Percentiles rank a stretch among this genome's conserved stretches.
These are phyloP conservation scores for Pichia californica DNA, from an alignment of 805 yeast species.

Conservation along the genomic window DNA sequence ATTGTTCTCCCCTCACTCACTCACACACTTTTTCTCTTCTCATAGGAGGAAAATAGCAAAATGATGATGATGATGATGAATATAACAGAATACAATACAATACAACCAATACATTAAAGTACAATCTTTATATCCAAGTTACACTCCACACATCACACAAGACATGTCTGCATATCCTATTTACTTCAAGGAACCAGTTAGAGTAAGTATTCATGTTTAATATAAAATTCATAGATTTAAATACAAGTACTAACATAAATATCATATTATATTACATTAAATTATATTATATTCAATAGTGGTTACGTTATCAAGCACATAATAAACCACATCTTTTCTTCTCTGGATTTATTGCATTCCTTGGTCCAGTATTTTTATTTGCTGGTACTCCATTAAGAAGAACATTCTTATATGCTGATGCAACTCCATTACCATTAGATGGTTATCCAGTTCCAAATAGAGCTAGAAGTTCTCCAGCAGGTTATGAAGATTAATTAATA, in stretches of 20 bases:
- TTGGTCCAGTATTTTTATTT: conserved; percentile 60
- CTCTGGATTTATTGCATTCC: conserved; percentile 54
- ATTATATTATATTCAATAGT: too few species aligned
- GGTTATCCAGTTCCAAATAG: conserved; percentile 54
- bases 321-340: conserved; percentile 69
- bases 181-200: conserved; percentile 55
- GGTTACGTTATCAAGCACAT: conserved; percentile 72
- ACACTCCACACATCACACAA: background rate
- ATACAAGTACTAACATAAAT: background rate
- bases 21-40: too few species aligned
- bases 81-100: too few species aligned
- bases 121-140: too few species aligned
- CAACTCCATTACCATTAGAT: conserved; percentile 52
- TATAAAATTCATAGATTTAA: too few species aligned
- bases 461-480: conserved; percentile 43
- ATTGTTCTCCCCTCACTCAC: too few species aligned
- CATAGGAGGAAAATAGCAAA: too few species aligned
- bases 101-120: too few species aligned
- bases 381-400: conserved; percentile 64
- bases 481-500: conserved; percentile 43
- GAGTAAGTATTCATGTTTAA: conserved; percentile 26
- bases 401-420: conserved; percentile 58
- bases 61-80: too few species aligned
- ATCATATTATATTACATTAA: too few species aligned
- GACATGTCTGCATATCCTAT: conserved; percentile 36